Evolutionary conservation across 176 grass and related monocot species (phyloP).

Genomic region (Poa pratensis): DNA sequence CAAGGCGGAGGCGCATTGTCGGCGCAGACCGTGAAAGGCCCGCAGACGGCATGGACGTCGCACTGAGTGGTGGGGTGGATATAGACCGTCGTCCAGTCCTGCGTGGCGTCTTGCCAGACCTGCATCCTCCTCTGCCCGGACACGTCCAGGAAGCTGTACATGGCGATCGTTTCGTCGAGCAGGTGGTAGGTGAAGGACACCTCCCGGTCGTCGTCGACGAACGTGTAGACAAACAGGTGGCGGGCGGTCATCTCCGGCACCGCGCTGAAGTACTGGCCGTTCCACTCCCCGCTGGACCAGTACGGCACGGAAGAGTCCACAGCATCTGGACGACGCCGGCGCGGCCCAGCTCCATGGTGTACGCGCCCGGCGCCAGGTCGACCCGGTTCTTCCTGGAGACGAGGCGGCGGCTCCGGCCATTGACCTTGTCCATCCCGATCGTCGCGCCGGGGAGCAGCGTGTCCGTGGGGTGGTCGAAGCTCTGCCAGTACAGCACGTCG

Average conservation of each 20-base stretch:
- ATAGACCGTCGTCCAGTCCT: slow-evolving; percentile 37
- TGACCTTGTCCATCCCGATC: slow-evolving; percentile 32
- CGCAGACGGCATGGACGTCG: slow-evolving; percentile 46
- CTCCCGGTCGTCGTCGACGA: slow-evolving; percentile 20
- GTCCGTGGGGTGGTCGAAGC: slow-evolving; percentile 36
- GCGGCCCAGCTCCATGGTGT: slow-evolving; percentile 1
- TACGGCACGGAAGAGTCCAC: not conserved
- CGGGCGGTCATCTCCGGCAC: slow-evolving; percentile 1
- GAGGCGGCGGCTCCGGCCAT: slow-evolving; percentile 22
- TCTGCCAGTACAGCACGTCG: slow-evolving; percentile 34
- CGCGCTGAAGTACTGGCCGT: not conserved
- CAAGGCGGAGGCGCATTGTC: slow-evolving; percentile 25
- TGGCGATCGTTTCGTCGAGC: slow-evolving; percentile 25
- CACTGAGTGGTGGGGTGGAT: slow-evolving; percentile 38
- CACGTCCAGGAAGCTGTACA: slow-evolving; percentile 28
- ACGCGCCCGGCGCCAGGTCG: not conserved
- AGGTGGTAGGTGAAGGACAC: slow-evolving; percentile 4
- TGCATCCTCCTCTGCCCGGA: slow-evolving; percentile 34
- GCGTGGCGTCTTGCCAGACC: not conserved
- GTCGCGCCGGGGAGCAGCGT: slow-evolving; percentile 32
- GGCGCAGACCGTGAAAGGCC: slow-evolving; percentile 51
- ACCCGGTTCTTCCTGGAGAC: not conserved
- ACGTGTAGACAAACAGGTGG: not conserved
- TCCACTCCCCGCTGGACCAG: slow-evolving; percentile 32
- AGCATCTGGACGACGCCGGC: not conserved